Evolutionary conservation across 1,284 basidiomycete species (phyloP), one percentile per base, ranked within the genome.

Genomic region (Cystobasidiaceae sp.): DNA sequence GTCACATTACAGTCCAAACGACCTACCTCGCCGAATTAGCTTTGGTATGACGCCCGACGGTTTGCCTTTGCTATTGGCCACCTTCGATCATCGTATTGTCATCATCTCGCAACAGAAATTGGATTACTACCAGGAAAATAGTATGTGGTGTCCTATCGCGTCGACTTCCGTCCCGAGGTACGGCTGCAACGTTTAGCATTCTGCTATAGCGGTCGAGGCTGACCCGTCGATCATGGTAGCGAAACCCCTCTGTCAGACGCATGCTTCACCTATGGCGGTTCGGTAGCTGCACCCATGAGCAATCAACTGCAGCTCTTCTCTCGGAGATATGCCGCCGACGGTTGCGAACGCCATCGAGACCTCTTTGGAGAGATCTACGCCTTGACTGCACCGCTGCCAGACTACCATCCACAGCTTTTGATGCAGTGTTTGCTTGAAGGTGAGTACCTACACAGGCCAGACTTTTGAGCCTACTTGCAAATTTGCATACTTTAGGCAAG

Each of bases 351-450:
- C 11, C 3, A 11, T 19, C 19, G 11, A 11, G 54, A 44, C 39
- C 27, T 56, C 4, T 27, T 43, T n/a, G 11, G 27, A 15, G 25
- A 25, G 62, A 30, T 51, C 70, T 51, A 27, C 67, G 49, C 44
- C 69, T 68, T 30, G 65, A 93, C 92, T 75, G 90, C 89, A 0
- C 90, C 91, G 1, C 77, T 96, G 46, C 83, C 84, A 30, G 89
- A 94, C 75, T 92, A 89, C 75, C 89, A 94, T 77, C 92, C 92
- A 2, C 90, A 93, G 71, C 87, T 93, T 81, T 77, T 96, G 13
- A 79, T 90, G n/a, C 93, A 94, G 73, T 92, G 89, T 73, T 79
- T 96, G 44, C 78, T 93, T 43, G 34, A 28, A 52, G 15, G 60
- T 49, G 17, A 30, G 49, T n/a, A n/a, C n/a, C n/a, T 7, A 57